A percentile compares a stretch with the other conserved stretches of the same genome.
phyloP scores from a whole-genome alignment of 2,329 filamentous ascomycete species.

The Hypocrella siamensis region DNA sequence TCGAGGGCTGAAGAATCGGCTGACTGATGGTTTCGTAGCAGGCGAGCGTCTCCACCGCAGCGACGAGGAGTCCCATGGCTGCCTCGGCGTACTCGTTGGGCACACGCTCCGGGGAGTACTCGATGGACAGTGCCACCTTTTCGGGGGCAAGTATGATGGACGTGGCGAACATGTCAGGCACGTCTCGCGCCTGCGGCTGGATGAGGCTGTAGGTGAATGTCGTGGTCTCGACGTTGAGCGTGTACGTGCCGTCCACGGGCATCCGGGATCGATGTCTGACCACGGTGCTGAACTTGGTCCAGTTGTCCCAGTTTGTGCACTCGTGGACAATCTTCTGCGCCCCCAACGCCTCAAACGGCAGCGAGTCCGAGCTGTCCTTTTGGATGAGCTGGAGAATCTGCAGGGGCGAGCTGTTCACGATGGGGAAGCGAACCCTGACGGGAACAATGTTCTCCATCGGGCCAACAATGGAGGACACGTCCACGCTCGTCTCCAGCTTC shows the following conservation, averaged over 20 bases:
- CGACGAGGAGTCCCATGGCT: slow-evolving; percentile 27
- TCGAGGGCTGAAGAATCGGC: slow-evolving; percentile 25
- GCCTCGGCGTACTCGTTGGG: slow-evolving; percentile 24
- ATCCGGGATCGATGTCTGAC: slow-evolving; percentile 29
- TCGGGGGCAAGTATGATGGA: slow-evolving; percentile 22
- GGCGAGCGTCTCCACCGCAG: slow-evolving; percentile 28
- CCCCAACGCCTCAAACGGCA: slow-evolving; percentile 34
- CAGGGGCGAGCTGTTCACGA: slow-evolving; percentile 26
- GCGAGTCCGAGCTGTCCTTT: slow-evolving; percentile 28
- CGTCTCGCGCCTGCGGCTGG: slow-evolving; percentile 22
- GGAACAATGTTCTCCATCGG: slow-evolving; percentile 31
- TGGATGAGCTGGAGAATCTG: slow-evolving; percentile 33
- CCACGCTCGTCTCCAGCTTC: slow-evolving; percentile 30
- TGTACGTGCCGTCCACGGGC: slow-evolving; percentile 18
- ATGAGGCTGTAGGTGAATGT: slow-evolving; percentile 27
- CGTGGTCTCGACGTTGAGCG: slow-evolving; percentile 27
- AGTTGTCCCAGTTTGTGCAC: slow-evolving; percentile 38
- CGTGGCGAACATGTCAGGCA: slow-evolving; percentile 29
- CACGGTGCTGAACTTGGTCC: slow-evolving; percentile 37
- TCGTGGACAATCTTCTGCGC: slow-evolving; percentile 33
- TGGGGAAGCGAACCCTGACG: slow-evolving; percentile 30
- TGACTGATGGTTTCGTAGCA: slow-evolving; percentile 28
- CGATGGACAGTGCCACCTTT: slow-evolving; percentile 25
- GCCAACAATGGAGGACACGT: slow-evolving; percentile 35
- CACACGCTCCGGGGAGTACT: slow-evolving; percentile 29